These are phyloP conservation scores for Ascocoryne sarcoides DNA, from an alignment of 2,329 filamentous ascomycete genomes.

Conservation along the genomic window DNA sequence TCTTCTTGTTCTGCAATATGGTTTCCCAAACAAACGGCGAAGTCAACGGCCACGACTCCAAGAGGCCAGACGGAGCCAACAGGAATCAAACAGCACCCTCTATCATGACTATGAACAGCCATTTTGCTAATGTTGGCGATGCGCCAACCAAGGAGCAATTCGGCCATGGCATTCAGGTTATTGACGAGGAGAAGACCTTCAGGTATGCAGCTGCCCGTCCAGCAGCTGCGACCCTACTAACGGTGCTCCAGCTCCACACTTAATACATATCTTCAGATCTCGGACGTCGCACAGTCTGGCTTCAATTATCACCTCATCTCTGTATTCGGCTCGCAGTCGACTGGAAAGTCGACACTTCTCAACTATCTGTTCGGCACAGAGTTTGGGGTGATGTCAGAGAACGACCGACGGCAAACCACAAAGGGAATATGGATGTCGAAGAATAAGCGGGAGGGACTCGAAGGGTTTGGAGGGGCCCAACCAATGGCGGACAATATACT, in stretches of 20 bases:
- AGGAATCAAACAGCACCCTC: slow-evolving; percentile 27
- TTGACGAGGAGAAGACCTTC: slow-evolving; percentile 94
- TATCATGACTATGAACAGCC: slow-evolving; percentile 58
- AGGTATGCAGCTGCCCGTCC: slow-evolving; percentile 50
- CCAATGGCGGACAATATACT: slow-evolving; percentile 95
- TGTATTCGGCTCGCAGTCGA: slow-evolving; percentile 97
- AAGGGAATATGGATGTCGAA: slow-evolving; percentile 99
- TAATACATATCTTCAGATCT: slow-evolving; percentile 70
- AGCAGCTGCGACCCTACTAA: slow-evolving; percentile 8
- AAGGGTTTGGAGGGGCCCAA: slow-evolving; percentile 34
- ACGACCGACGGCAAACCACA: slow-evolving; percentile 88
- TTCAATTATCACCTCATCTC: slow-evolving; percentile 99
- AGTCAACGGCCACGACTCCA: slow-evolving; percentile 10
- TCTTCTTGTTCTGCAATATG: slow-evolving; percentile 13
- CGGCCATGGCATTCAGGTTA: slow-evolving; percentile 92
- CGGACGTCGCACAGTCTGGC: slow-evolving; percentile 75
- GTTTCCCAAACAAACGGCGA: slow-evolving; percentile 19
- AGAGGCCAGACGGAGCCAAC: slow-evolving; percentile 23
- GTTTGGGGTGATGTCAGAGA: slow-evolving; percentile 97
- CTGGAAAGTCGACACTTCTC: slow-evolving; percentile 92
- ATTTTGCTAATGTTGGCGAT: slow-evolving; percentile 67
- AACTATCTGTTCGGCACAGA: slow-evolving; percentile 93
- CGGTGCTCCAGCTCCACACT: slow-evolving; percentile 54
- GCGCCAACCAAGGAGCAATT: slow-evolving; percentile 58
- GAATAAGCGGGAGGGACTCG: slow-evolving; percentile 62